These are phyloP conservation scores for Tuctoria greenei DNA, from an alignment of 176 grass and related monocot species.

Conservation along the genomic window DNA sequence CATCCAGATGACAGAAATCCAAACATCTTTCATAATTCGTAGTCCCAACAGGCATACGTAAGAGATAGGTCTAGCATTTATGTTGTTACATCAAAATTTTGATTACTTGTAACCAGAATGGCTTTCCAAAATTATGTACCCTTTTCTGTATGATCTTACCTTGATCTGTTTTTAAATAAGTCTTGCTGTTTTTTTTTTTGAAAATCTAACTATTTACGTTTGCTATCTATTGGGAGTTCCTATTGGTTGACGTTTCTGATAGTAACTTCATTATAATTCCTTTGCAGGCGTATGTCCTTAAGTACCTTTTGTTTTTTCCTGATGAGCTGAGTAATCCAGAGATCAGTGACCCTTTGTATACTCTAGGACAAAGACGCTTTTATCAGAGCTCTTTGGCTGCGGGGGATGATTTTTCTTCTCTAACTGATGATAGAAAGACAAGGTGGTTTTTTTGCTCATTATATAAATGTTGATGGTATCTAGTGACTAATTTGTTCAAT, in stretches of 20 bases:
- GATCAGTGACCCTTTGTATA: slow-evolving; percentile 47
- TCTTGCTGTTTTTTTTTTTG: neutral
- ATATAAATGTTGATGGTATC: slow-evolving; percentile 13
- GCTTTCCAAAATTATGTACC: neutral
- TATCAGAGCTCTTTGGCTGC: slow-evolving; percentile 53
- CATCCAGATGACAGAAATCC: neutral
- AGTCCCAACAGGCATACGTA: neutral
- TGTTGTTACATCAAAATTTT: slow-evolving; percentile 22
- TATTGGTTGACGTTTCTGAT: slow-evolving; percentile 36
- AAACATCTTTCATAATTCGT: neutral
- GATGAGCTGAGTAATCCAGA: slow-evolving; percentile 74
- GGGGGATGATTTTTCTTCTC: slow-evolving; percentile 72
- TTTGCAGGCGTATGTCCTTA: slow-evolving; percentile 96
- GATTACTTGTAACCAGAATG: neutral
- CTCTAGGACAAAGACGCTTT: slow-evolving; percentile 56
- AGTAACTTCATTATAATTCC: slow-evolving; percentile 29
- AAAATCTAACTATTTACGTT: slow-evolving; percentile 16
- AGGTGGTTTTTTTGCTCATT: slow-evolving; percentile 66
- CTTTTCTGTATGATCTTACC: neutral
- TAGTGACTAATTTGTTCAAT: slow-evolving; percentile 26
- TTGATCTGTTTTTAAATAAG: neutral
- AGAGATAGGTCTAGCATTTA: neutral
- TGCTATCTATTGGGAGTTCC: neutral
- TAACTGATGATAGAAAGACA: slow-evolving; percentile 78
- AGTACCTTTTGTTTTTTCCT: slow-evolving; percentile 90